Conservation (phyloP, 1,284 basidiomycete species). For the Fomitopsis palustris region DNA sequence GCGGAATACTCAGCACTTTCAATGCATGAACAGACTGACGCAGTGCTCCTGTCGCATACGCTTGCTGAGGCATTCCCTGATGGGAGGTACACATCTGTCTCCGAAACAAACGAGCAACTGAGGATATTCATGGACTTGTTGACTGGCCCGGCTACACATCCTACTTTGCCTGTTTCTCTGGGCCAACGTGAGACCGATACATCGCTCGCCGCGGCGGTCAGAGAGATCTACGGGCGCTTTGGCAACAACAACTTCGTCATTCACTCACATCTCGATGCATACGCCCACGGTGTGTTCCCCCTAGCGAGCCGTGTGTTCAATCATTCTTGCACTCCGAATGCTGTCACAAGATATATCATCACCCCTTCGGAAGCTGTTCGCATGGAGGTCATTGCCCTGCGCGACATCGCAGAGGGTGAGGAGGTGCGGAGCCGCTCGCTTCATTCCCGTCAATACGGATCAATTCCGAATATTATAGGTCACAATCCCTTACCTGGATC, state of each 20-base stretch:
- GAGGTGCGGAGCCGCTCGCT: constrained; percentile 48
- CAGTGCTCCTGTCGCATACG: constrained; percentile 60
- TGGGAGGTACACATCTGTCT: neutral
- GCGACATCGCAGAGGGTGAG: constrained; percentile 50
- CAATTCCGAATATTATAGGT: constrained; percentile 39
- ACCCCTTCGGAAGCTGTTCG: constrained; percentile 32
- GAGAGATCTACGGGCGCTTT: constrained; percentile 52
- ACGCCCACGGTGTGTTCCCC: constrained; percentile 72
- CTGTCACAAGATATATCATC: constrained; percentile 57
- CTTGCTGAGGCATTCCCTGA: constrained; percentile 37
- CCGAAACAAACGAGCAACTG: constrained; percentile 14
- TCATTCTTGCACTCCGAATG: constrained; percentile 74
- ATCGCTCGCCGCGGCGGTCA: constrained; percentile 11
- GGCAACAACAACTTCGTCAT: constrained; percentile 76
- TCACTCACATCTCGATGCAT: constrained; percentile 62
- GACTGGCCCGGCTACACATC: constrained; percentile 34
- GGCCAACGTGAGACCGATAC: constrained; percentile 9
- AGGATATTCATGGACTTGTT: constrained; percentile 48
- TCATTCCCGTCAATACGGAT: neutral
- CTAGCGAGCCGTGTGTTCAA: constrained; percentile 71
- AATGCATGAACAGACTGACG: constrained; percentile 53
- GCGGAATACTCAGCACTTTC: constrained; percentile 43
- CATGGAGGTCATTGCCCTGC: constrained; percentile 63
- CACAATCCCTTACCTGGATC: constrained; percentile 71
- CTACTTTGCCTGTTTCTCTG: constrained; percentile 18